A percentile compares a stretch with the other conserved stretches of the same genome.
Conservation (phyloP, 345 rosid genomes). For the Lenwebbia sp. region DNA sequence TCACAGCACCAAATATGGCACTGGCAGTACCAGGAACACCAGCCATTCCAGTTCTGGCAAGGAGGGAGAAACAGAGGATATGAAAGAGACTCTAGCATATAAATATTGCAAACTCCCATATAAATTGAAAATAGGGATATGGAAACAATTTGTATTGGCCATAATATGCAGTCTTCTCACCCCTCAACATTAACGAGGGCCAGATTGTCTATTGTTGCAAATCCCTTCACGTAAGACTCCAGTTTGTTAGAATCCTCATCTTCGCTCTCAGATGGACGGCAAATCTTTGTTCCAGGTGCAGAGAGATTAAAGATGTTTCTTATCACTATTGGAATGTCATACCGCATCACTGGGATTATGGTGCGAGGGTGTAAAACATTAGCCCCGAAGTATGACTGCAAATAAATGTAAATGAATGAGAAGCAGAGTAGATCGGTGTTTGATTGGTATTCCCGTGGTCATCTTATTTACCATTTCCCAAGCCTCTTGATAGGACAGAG, state of each 20-base stretch:
- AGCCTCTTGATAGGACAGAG: conserved; percentile 95
- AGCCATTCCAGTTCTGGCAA: conserved; percentile 92
- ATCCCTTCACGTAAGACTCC: conserved; percentile 76
- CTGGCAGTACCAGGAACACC: conserved; percentile 99
- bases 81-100: neutral
- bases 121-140: neutral
- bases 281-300: conserved; percentile 85
- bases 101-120: neutral
- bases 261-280: conserved; percentile 36
- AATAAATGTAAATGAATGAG: conserved; percentile 7
- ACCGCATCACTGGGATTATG: conserved; percentile 89
- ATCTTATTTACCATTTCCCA: conserved; percentile 88
- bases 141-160: neutral
- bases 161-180: conserved; percentile 24
- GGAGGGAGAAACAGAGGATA: neutral
- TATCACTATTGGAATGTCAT: conserved; percentile 88
- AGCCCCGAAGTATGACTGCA: conserved; percentile 99
- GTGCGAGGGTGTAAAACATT: conserved; percentile 99
- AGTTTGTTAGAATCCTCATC: conserved; percentile 30
- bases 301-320: conserved; percentile 86
- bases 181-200: conserved; percentile 99
- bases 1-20: conserved; percentile 85
- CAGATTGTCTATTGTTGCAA: conserved; percentile 95
- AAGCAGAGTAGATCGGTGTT: neutral
- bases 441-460: neutral